A percentile compares a stretch with the other conserved stretches of the same genome.
These are phyloP conservation scores for Cyphellophora europaea DNA, from an alignment of 2,329 filamentous ascomycete species.

Conservation along the genomic window DNA sequence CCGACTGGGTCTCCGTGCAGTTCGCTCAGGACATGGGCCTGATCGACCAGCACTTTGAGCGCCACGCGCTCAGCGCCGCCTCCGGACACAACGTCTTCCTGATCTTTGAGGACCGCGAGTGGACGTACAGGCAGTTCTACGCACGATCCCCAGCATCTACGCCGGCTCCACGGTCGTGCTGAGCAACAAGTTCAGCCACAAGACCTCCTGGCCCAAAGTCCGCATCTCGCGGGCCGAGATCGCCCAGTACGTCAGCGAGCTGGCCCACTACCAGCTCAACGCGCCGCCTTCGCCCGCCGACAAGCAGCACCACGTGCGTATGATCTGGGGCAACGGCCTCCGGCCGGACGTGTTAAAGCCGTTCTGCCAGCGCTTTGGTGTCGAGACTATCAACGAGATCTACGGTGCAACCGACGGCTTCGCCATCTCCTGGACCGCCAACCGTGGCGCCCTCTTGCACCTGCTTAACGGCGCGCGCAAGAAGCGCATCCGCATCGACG, in stretches of 20 bases:
- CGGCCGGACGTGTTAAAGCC: slow-evolving; percentile 38
- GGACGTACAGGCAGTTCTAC: slow-evolving; percentile 71
- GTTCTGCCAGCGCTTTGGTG: slow-evolving; percentile 29
- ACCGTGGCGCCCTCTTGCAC: slow-evolving; percentile 51
- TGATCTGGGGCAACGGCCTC: slow-evolving; percentile 39
- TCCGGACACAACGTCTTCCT: too few relatives aligned
- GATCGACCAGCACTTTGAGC: slow-evolving; percentile 59
- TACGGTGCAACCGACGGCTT: slow-evolving; percentile 71
- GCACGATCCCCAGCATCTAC: slow-evolving; percentile 40
- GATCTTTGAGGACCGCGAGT: slow-evolving; percentile 57
- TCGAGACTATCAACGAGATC: slow-evolving; percentile 56
- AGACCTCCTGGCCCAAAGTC: slow-evolving; percentile 19
- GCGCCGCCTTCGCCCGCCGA: slow-evolving; percentile 36
- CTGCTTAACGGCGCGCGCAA: slow-evolving; percentile 43
- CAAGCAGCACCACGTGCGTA: slow-evolving; percentile 33
- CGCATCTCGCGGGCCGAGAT: slow-evolving; percentile 39
- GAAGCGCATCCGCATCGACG: slow-evolving; percentile 59
- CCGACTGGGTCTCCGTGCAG: slow-evolving; percentile 20
- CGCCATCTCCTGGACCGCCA: slow-evolving; percentile 51
- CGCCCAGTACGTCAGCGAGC: slow-evolving; percentile 46
- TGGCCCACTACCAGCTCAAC: slow-evolving; percentile 39
- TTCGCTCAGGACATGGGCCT: slow-evolving; percentile 46
- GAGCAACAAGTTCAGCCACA: slow-evolving; percentile 24
- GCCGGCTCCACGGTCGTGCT: slow-evolving; percentile 37
- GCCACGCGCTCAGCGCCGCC: slow-evolving; percentile 43